Percentiles rank a stretch among this genome's conserved stretches.
phyloP scores from a whole-genome alignment of 768 basidiomycete genomes.

The Cyclocybe aegerita region DNA sequence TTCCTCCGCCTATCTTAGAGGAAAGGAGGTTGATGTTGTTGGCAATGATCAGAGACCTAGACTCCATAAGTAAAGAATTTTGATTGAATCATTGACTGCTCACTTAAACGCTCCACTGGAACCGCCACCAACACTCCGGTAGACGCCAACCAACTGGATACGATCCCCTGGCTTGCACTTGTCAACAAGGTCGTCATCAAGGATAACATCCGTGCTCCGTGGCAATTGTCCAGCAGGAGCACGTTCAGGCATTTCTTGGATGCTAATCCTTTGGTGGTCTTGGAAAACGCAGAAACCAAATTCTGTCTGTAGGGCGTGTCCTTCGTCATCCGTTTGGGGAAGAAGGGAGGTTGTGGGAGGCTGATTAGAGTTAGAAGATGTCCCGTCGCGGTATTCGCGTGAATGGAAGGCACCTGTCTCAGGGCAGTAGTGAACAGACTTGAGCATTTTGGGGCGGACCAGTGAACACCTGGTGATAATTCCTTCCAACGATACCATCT shows the following conservation, averaged over 20 bases:
- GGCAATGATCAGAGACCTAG: constrained; percentile 87
- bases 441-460: constrained; percentile 97
- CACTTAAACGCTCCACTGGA: constrained; percentile 93
- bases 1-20: constrained; percentile 92
- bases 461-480: constrained; percentile 98
- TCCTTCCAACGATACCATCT: constrained; percentile 96
- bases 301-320: constrained; percentile 84
- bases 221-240: constrained; percentile 97
- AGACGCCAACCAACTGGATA: constrained; percentile 94
- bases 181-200: constrained; percentile 97
- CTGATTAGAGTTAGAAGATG: constrained; percentile 80
- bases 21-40: constrained; percentile 95
- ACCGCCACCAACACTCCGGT: constrained; percentile 92
- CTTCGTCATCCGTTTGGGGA: constrained; percentile 91
- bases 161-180: constrained; percentile 97
- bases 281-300: constrained; percentile 90
- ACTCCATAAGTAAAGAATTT: constrained; percentile 8
- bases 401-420: constrained; percentile 81
- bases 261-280: constrained; percentile 96
- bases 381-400: constrained; percentile 91
- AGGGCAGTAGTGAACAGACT: constrained; percentile 95
- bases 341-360: constrained; percentile 86
- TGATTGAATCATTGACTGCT: constrained; percentile 18
- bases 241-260: constrained; percentile 99
- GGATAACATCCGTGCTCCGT: constrained; percentile 91